Evolutionary conservation across 352 stramenopile genomes (phyloP).

Genomic region (Globisporangium abappressorium): DNA sequence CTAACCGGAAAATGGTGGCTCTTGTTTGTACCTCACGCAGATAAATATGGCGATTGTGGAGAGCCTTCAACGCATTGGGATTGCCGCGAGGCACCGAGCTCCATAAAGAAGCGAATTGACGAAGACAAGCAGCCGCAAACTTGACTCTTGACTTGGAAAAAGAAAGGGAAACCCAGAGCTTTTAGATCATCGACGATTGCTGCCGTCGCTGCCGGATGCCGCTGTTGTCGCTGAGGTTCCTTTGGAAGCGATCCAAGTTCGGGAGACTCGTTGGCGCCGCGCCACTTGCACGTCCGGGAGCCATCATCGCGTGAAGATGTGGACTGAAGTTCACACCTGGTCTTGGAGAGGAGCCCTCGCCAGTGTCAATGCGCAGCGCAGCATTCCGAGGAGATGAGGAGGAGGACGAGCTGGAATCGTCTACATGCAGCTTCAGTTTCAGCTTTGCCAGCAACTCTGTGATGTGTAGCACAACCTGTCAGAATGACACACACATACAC

Average conservation of each 20-base stretch:
- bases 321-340: constrained; percentile 4
- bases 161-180: background rate
- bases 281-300: background rate
- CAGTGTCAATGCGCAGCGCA: background rate
- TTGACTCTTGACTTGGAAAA: background rate
- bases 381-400: background rate
- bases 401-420: constrained; percentile 5
- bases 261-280: constrained; percentile 9
- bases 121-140: background rate
- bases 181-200: constrained; percentile 14
- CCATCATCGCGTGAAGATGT: background rate
- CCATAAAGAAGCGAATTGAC: no score
- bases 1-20: background rate
- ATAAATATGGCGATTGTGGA: constrained; percentile 69
- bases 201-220: constrained; percentile 20
- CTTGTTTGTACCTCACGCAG: constrained; percentile 21
- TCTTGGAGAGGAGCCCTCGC: background rate
- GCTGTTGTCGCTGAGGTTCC: constrained; percentile 9
- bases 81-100: constrained; percentile 23
- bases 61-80: constrained; percentile 40
- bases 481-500: background rate
- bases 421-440: constrained; percentile 29
- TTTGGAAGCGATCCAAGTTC: constrained; percentile 12
- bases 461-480: constrained; percentile 57
- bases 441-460: constrained; percentile 48